phyloP scores from a whole-genome alignment of 1,139 yeast species.

The Lodderomyces pseudojiufengensis region DNA sequence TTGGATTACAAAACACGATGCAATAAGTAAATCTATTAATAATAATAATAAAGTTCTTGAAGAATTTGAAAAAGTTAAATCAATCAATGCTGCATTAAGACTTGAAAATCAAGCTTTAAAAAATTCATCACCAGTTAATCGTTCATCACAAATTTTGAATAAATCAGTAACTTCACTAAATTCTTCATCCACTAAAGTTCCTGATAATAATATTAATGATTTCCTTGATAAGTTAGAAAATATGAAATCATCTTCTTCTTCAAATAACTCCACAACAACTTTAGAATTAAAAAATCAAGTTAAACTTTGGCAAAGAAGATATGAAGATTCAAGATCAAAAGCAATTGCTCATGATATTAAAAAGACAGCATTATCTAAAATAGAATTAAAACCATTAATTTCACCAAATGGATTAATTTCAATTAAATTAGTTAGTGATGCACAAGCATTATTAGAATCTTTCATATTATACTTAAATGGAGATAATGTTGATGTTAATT shows the following conservation, averaged over 20 bases:
- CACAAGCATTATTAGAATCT: constrained; percentile 47
- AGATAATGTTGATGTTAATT: constrained; percentile 33
- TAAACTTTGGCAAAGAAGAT: constrained; percentile 45
- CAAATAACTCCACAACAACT: constrained; percentile 18
- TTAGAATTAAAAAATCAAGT: constrained; percentile 30
- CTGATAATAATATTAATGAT: constrained; percentile 15
- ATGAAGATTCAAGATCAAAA: constrained; percentile 38
- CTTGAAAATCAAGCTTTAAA: constrained; percentile 41
- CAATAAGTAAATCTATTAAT: constrained; percentile 8
- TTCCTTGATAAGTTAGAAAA: constrained; percentile 30
- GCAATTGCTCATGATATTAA: constrained; percentile 22
- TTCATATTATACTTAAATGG: constrained; percentile 35
- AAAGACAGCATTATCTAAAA: constrained; percentile 20
- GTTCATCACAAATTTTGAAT: constrained; percentile 1
- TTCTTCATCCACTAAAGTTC: not conserved
- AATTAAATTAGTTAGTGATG: constrained; percentile 38
- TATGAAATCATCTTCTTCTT: constrained; percentile 15
- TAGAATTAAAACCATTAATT: constrained; percentile 28
- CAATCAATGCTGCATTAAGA: constrained; percentile 34
- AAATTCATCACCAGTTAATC: constrained; percentile 10
- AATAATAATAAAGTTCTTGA: constrained; percentile 14
- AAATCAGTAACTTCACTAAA: constrained; percentile 2
- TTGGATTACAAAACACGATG: constrained; percentile 12
- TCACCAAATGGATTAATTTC: constrained; percentile 46
- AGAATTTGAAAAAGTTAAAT: constrained; percentile 27